These are phyloP conservation scores for Parathielavia appendiculata DNA, from an alignment of 495 filamentous ascomycete species.

Conservation along the genomic window DNA sequence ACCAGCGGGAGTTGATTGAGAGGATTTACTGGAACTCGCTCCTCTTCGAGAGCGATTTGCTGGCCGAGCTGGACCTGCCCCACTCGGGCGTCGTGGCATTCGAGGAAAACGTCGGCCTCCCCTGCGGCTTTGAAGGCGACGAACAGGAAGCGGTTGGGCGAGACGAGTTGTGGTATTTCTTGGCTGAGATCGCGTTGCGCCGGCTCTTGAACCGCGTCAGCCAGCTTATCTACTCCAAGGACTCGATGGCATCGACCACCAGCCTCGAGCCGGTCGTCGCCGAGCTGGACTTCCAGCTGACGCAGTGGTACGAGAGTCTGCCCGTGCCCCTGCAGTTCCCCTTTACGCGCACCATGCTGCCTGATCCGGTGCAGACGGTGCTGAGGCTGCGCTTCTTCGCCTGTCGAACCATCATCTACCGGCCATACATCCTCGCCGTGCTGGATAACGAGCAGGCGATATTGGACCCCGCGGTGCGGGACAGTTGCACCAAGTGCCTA, in stretches of 20 bases:
- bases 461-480: constrained; percentile 62
- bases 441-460: constrained; percentile 69
- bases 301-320: constrained; percentile 77
- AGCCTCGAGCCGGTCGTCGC: constrained; percentile 70
- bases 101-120: constrained; percentile 73
- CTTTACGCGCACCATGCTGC: constrained; percentile 56
- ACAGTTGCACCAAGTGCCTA: constrained; percentile 74
- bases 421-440: constrained; percentile 75
- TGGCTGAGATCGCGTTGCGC: constrained; percentile 73
- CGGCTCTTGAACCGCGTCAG: constrained; percentile 72
- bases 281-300: constrained; percentile 75
- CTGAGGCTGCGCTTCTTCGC: constrained; percentile 74
- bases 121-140: constrained; percentile 67
- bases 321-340: constrained; percentile 71
- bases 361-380: constrained; percentile 73
- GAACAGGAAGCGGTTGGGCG: constrained; percentile 59
- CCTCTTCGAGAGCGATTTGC: constrained; percentile 73
- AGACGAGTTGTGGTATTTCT: constrained; percentile 79
- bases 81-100: constrained; percentile 77
- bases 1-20: constrained; percentile 65
- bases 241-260: constrained; percentile 60
- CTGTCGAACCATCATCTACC: constrained; percentile 78
- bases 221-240: constrained; percentile 75
- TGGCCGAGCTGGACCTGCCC: constrained; percentile 75
- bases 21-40: constrained; percentile 80